Evolutionary conservation across 371 early-diverging fungal genomes (phyloP).

Genomic region (Rhizopus microsporus): DNA sequence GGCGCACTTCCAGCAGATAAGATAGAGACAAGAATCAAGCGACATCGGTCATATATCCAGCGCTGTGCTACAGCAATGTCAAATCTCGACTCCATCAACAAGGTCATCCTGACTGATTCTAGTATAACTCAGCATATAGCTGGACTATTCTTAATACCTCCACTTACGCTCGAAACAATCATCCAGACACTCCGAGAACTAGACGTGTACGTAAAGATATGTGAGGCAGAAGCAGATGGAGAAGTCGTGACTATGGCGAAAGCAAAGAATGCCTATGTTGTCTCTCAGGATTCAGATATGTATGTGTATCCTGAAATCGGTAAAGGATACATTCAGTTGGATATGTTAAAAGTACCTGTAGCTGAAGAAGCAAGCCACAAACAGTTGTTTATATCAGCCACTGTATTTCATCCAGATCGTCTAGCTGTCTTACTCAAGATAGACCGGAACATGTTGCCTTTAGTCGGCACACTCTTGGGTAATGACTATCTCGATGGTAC

Average conservation of each 20-base stretch:
- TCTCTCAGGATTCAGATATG: slow-evolving; percentile 65
- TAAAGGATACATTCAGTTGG: slow-evolving; percentile 59
- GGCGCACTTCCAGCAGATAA: slow-evolving; percentile 59
- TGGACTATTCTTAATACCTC: slow-evolving; percentile 56
- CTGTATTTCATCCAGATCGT: slow-evolving; percentile 44
- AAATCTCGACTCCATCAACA: slow-evolving; percentile 20
- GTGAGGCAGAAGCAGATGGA: slow-evolving; percentile 59
- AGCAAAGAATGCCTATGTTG: slow-evolving; percentile 46
- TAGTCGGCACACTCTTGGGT: slow-evolving; percentile 58
- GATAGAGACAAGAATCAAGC: slow-evolving; percentile 45
- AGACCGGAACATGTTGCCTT: slow-evolving; percentile 34
- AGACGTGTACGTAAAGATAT: slow-evolving; percentile 32
- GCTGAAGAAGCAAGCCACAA: slow-evolving; percentile 10
- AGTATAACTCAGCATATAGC: background rate
- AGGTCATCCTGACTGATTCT: background rate
- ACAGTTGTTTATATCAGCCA: slow-evolving; percentile 26
- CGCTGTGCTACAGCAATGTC: slow-evolving; percentile 16
- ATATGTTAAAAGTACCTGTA: slow-evolving; percentile 33
- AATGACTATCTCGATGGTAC: slow-evolving; percentile 53
- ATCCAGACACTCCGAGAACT: slow-evolving; percentile 44
- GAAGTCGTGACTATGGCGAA: slow-evolving; percentile 47
- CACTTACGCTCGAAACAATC: slow-evolving; percentile 54
- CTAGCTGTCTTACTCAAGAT: slow-evolving; percentile 44
- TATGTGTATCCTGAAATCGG: slow-evolving; percentile 52
- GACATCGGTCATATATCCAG: slow-evolving; percentile 56